Evolutionary conservation across 345 rosid genomes (phyloP), one percentile per base, ranked within the genome.

Genomic region (Syzygium grande): DNA sequence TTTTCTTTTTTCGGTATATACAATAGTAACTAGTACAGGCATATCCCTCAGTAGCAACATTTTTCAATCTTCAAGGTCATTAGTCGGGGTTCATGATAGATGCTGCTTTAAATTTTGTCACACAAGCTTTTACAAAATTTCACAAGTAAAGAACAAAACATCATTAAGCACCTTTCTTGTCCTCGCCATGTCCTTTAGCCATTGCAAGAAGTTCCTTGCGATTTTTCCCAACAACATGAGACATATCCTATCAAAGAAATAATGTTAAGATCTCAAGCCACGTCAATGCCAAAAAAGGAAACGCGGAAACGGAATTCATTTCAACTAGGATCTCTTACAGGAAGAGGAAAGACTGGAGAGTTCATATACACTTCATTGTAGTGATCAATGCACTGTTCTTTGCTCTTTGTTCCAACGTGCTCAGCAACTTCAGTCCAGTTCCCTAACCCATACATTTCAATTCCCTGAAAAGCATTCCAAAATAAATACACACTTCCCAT

Each of bases 391-490:
- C 99, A 98, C 84, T 88, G 89, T 90, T 96, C 97, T 94, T 97
- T 98, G 92, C 90, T 94, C 95, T 98, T 98, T 27, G 99, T 98
- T 85, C 99, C 99, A 30, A 98, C 99, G 90, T 98, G 99, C 93
- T 96, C 99, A 4, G 98, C 98, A 27, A 97, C 94, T 91, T 98
- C 99, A 34, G 96, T 89, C 99, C 99, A 98, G 90, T 98, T 98
- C 51, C 99, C 98, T 86, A 98, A 90, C 88, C 99, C 99, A 92
- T 96, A 97, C 95, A 98, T 98, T 92, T 97, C 99, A 56, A 98
- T 97, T 86, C 99, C 99, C 99, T 98, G 89, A 65, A 92, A 86
- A 63, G 87, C 83, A 85, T 43, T 25, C 22, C 83, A 58, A 30
- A 43, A 80, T 77, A 63, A 61, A 25, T 56, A 55, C 19, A 10